Evolutionary conservation across 768 basidiomycete genomes (phyloP), one percentile per base, ranked within the genome.

Genomic region (Melanogaster broomeanus): DNA sequence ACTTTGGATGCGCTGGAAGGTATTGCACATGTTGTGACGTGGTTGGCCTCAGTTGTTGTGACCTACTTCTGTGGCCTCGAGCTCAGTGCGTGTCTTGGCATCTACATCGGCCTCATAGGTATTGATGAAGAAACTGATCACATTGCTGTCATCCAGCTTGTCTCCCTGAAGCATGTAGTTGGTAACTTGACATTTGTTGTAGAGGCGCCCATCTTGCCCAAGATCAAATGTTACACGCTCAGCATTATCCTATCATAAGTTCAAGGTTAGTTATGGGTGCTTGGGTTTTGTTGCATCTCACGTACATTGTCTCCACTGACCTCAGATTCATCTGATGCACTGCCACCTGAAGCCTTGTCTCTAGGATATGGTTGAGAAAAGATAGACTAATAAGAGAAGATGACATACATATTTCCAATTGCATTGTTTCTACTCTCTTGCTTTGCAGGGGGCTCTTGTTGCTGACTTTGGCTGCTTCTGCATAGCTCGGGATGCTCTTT

Each of bases 151-250:
- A 2, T 47, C 2, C 42, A 73, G 51, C 4, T 28, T 55, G 0
- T 59, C 44, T 5, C 71, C 70, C 2, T 66, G 55, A 8, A 42
- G 39, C 1, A 7, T 6, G 45, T 74, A 73, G 34, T 73, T 69
- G 10, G 45, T 51, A 2, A 69, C 35, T 51, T 72, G 59, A 15
- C 39, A 47, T 25, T 45, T 45, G 2, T 25, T 28, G 18, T 42
- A 44, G 2, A 65, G 21, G 31, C 34, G 13, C 1, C 57, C 61
- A 10, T 4, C 21, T 11, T 21, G 35, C 35, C 16, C 19, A 12
- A 28, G 39, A 31, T 35, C 45, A 13, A 51, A 49, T 6, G 48
- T 58, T 9, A 39, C 34, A n/a, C n/a, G n/a, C n/a, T n/a, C n/a
- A n/a, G n/a, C n/a, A n/a, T n/a, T n/a, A n/a, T n/a, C n/a, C n/a